phyloP scores from a whole-genome alignment of 139 green algal genomes.

The Tetraselmis striata region DNA sequence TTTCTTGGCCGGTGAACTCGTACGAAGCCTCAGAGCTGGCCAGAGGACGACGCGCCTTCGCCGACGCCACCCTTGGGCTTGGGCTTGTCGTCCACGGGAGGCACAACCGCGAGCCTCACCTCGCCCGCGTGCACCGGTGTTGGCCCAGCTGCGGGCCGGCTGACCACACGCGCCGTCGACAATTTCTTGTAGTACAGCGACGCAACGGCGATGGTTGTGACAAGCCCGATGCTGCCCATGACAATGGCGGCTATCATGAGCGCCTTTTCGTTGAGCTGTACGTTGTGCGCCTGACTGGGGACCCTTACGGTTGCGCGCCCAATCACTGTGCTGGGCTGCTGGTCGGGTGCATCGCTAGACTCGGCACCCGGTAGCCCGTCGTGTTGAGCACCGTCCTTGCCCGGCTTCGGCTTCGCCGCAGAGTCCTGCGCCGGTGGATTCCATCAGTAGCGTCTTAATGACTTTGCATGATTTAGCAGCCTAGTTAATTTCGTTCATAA shows the following conservation, averaged over 20 bases:
- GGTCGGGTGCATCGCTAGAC: too few relatives aligned
- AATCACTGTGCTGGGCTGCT: too few relatives aligned
- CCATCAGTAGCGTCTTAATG: too few relatives aligned
- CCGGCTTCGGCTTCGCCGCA: too few relatives aligned
- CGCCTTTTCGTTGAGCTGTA: neutral
- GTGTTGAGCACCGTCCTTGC: too few relatives aligned
- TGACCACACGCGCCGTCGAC: neutral
- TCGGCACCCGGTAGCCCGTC: too few relatives aligned
- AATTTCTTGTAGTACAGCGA: neutral
- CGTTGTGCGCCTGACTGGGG: neutral
- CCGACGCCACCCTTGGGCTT: neutral
- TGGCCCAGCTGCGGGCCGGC: too few relatives aligned
- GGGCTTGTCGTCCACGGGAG: neutral
- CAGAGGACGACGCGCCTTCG: neutral
- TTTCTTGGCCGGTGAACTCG: too few relatives aligned
- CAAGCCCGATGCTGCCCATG: neutral
- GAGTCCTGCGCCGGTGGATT: too few relatives aligned
- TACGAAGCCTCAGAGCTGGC: neutral
- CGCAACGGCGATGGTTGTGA: neutral
- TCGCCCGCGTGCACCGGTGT: neutral
- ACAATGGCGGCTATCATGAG: neutral
- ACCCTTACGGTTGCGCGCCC: too few relatives aligned
- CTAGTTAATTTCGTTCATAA: too few relatives aligned
- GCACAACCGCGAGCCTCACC: neutral
- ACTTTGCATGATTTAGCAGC: too few relatives aligned